Evolutionary conservation across 1,139 yeast species (phyloP).

Genomic region (Lodderomyces oxycetoniae): DNA sequence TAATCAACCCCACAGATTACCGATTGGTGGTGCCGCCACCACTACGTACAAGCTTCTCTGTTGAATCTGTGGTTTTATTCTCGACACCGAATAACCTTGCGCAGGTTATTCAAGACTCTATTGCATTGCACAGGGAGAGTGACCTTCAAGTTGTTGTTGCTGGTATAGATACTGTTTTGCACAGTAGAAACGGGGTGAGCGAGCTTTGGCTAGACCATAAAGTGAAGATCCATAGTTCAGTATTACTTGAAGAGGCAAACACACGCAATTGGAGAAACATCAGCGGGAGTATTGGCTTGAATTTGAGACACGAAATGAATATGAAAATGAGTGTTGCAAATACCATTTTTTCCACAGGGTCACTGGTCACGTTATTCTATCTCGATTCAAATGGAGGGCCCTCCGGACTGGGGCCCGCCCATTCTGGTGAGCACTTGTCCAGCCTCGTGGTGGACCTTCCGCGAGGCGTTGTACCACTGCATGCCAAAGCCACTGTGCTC

Average conservation of each 20-base stretch:
- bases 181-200: slow-evolving; percentile 39
- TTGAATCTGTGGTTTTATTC: slow-evolving; percentile 28
- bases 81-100: slow-evolving; percentile 44
- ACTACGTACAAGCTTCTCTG: no score
- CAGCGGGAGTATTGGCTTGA: slow-evolving; percentile 19
- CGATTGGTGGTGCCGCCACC: slow-evolving; percentile 14
- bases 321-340: slow-evolving; percentile 34
- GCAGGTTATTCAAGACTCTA: slow-evolving; percentile 29
- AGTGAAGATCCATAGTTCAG: slow-evolving; percentile 21
- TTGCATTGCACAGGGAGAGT: slow-evolving; percentile 22
- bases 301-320: slow-evolving; percentile 14
- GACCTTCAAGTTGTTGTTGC: slow-evolving; percentile 44
- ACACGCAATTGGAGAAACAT: slow-evolving; percentile 40
- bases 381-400: slow-evolving; percentile 16
- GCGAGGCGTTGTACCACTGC: slow-evolving; percentile 17
- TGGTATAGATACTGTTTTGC: slow-evolving; percentile 44
- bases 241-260: slow-evolving; percentile 22
- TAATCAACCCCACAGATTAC: slow-evolving; percentile 19
- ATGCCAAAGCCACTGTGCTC: slow-evolving; percentile 9
- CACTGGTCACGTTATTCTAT: slow-evolving; percentile 36
- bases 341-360: slow-evolving; percentile 36
- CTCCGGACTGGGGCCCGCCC: slow-evolving; percentile 4
- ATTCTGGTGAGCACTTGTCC: slow-evolving; percentile 30
- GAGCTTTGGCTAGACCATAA: slow-evolving; percentile 44
- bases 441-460: slow-evolving; percentile 27